Base-by-base conservation (phyloP, 2,329 filamentous ascomycete genomes). In the Coleophoma crateriformis region DNA sequence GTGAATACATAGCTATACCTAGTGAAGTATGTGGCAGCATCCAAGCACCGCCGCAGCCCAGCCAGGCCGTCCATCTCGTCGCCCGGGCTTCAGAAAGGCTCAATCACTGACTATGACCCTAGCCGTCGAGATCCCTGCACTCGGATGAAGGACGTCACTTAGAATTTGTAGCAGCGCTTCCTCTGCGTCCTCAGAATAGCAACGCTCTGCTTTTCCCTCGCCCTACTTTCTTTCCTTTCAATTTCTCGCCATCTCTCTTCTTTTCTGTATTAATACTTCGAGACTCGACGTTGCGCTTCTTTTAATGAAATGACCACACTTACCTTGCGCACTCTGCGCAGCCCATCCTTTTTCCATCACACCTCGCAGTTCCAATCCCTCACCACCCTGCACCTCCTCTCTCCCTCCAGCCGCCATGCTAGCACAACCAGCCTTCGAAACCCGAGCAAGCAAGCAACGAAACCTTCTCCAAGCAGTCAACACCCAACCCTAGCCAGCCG, bases 341-440 rank as follows among this genome's bases (percentile, higher is more conserved):
- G 50, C 50, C 44, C 53, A 39, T 44, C 53, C 22, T 47, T 52
- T 40, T 47, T 58, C 42, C 49, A 54, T 20, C 50, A 11, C 27
- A 45, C 46, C 15, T 41, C 38, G 14, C 47, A 44, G 19, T 32
- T 56, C 50, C 14, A 44, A 32, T 39, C 20, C 44, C 41, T 38
- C 43, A 42, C 38, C 40, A 19, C n/a, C 14, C 65, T 56, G 50
- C 70, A 65, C 57, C 73, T 72, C 45, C 67, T 62, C 59, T 64
- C 53, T 19, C 65, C 60, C 50, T 68, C 67, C 49, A 67, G n/a
- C 33, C 49, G 45, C 37, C 45, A 50, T 49, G 44, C 66, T 54
- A 75, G 76, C 52, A 72, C 74, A 59, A 72, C 73, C 39, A 69
- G 27, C 27, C 27, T 27, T 27, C 27, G 27, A 27, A 27, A 27